Evolutionary conservation across 2,329 filamentous ascomycete genomes (phyloP), one percentile per base, ranked within the genome.

Genomic region (Alternaria arborescens): DNA sequence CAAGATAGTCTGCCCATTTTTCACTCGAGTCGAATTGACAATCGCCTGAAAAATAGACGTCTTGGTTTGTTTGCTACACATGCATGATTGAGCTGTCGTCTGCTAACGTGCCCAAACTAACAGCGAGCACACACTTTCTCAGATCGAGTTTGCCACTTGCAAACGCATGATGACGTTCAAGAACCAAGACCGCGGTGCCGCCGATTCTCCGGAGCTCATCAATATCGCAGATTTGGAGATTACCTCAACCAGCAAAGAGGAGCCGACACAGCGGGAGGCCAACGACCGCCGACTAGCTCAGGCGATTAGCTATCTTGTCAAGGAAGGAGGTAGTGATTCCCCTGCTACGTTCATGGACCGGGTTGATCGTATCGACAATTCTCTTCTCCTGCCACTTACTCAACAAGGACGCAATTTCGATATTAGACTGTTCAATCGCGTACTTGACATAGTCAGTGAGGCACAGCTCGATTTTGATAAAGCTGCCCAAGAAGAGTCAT

Each of bases 271-370:
- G 26, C 56, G 54, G 18, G 46, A 69, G 0, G 20, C 55, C 47
- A 74, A 71, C 44, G 55, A 77, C 44, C 58, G 50, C 14, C 67
- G 68, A 36, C 66, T 77, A 11, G 60, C 57, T 20, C 67, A 73
- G 62, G 72, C 73, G 3, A 69, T 77, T 48, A 62, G 60, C 24
- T 77, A 77, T 56, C 47, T 77, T 38, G 44, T 55, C 18, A 38
- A 58, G 16, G 66, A 73, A 52, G 70, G 72, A 28, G 65, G 65
- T 5, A 36, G 58, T 3, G 74, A 76, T 48, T 60, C 68, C 7
- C 47, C 52, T 16, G 40, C 41, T 5, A 55, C 52, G 11, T 77
- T 66, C 50, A 61, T 68, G 8, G 40, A 71, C n/a, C 66, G 68
- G 4, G 60, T 76, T 22, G 50, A 70, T 41, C 61, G 55, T n/a